Conservation (phyloP, 345 rosid species). For the Camelina hispida region DNA sequence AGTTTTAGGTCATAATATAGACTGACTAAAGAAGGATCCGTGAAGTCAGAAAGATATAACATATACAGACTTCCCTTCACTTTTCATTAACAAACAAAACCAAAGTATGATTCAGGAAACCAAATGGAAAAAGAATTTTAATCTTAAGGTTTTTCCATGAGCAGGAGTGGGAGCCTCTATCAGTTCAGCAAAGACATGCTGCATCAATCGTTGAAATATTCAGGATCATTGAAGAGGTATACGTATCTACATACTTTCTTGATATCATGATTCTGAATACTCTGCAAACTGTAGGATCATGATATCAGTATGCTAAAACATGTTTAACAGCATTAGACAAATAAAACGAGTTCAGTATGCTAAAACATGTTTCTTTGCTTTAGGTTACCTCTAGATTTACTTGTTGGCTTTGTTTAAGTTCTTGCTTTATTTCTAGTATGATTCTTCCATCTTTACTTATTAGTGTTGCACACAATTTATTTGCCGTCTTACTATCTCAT, state of each 20-base stretch:
- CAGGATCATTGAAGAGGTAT: slow-evolving; percentile 97
- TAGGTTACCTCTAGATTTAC: slow-evolving; percentile 13
- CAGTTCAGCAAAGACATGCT: slow-evolving; percentile 86
- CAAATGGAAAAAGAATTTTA: slow-evolving; percentile 25
- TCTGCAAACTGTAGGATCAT: slow-evolving; percentile 18
- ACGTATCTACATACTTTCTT: slow-evolving; percentile 11
- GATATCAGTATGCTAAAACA: too few species aligned
- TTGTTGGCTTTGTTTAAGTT: slow-evolving; percentile 14
- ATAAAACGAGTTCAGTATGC: neutral
- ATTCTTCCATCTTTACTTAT: slow-evolving; percentile 20
- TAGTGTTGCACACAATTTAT: neutral
- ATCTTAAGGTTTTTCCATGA: slow-evolving; percentile 26
- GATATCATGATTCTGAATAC: slow-evolving; percentile 17
- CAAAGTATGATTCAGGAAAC: slow-evolving; percentile 12
- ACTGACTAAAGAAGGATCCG: slow-evolving; percentile 8
- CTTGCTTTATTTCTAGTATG: slow-evolving; percentile 17
- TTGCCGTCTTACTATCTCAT: slow-evolving; percentile 30
- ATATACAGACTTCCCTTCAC: slow-evolving; percentile 19
- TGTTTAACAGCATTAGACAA: slow-evolving; percentile 14
- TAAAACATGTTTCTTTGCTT: neutral
- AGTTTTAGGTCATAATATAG: neutral
- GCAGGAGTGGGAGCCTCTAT: slow-evolving; percentile 98
- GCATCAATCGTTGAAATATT: slow-evolving; percentile 92
- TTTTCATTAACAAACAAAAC: slow-evolving; percentile 8
- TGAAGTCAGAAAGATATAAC: slow-evolving; percentile 18